Conservation (phyloP, 768 basidiomycete species). For the Lactarius akahatsu region DNA sequence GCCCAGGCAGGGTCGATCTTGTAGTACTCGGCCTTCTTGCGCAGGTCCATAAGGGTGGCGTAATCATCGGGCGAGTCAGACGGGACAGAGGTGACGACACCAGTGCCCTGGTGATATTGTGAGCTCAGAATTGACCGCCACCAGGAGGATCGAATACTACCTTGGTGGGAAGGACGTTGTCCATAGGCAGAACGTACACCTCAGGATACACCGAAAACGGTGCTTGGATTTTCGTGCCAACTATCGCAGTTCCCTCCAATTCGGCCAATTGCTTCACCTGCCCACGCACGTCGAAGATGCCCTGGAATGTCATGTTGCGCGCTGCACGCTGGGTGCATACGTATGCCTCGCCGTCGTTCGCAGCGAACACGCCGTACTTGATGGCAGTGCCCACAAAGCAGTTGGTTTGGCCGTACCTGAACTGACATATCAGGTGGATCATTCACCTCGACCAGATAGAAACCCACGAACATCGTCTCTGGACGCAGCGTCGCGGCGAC, state of each 20-base stretch:
- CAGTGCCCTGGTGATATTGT: slow-evolving; percentile 67
- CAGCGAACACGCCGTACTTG: slow-evolving; percentile 91
- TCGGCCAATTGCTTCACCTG: slow-evolving; percentile 71
- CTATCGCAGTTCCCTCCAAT: slow-evolving; percentile 72
- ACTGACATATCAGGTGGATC: slow-evolving; percentile 1
- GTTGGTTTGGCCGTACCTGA: slow-evolving; percentile 96
- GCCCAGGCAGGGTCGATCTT: slow-evolving; percentile 91
- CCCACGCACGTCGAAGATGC: slow-evolving; percentile 69
- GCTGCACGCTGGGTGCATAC: slow-evolving; percentile 87
- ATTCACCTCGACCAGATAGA: not conserved
- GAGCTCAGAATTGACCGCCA: slow-evolving; percentile 7
- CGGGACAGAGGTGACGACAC: slow-evolving; percentile 96
- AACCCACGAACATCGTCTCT: slow-evolving; percentile 80
- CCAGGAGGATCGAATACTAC: slow-evolving; percentile 57
- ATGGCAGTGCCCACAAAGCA: slow-evolving; percentile 90
- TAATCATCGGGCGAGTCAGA: slow-evolving; percentile 99
- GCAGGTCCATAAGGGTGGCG: slow-evolving; percentile 83
- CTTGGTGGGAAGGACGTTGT: slow-evolving; percentile 94
- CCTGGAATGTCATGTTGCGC: slow-evolving; percentile 98
- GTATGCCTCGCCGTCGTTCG: slow-evolving; percentile 84
- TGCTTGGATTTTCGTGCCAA: slow-evolving; percentile 89
- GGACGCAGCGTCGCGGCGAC: slow-evolving; percentile 96
- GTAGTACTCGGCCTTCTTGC: slow-evolving; percentile 96
- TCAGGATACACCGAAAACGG: slow-evolving; percentile 80
- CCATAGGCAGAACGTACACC: slow-evolving; percentile 98